These are phyloP conservation scores for Nicotiana noctiflora DNA, from an alignment of 257 asterid genomes.

Conservation along the genomic window DNA sequence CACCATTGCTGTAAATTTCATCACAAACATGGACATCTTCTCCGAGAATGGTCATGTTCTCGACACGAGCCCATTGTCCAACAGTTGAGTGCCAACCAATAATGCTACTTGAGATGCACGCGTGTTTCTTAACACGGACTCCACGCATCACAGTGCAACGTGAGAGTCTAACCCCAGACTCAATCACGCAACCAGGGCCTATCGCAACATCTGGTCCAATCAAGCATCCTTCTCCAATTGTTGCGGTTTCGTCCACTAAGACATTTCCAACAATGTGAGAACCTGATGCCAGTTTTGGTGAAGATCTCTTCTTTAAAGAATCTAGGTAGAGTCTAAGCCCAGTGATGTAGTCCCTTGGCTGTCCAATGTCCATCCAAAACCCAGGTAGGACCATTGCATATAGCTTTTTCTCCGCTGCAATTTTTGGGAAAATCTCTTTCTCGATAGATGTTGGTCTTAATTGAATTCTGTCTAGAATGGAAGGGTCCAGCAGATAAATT, in stretches of 20 bases:
- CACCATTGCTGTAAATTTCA: conserved; percentile 80
- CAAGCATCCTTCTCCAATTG: conserved; percentile 79
- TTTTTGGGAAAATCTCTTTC: conserved; percentile 74
- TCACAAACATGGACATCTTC: conserved; percentile 85
- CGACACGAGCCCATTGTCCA: conserved; percentile 90
- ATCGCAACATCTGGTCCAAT: conserved; percentile 92
- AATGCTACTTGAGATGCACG: conserved; percentile 71
- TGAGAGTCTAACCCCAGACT: conserved; percentile 84
- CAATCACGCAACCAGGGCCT: conserved; percentile 74
- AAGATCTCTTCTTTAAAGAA: conserved; percentile 55
- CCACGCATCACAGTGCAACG: conserved; percentile 93
- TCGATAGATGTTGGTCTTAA: conserved; percentile 79
- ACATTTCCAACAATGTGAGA: conserved; percentile 63
- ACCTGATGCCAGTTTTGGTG: conserved; percentile 57
- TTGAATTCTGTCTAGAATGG: conserved; percentile 62
- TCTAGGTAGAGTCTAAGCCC: conserved; percentile 70
- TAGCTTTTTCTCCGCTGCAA: conserved; percentile 54
- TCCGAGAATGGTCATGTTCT: conserved; percentile 81
- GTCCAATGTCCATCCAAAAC: conserved; percentile 97
- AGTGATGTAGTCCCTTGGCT: conserved; percentile 80
- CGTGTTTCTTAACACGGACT: conserved; percentile 71
- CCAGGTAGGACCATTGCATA: conserved; percentile 83
- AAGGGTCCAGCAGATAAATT: conserved; percentile 68
- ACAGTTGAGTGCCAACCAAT: conserved; percentile 95
- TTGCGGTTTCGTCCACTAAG: conserved; percentile 63